These are phyloP conservation scores for Hypoxylon perforatum DNA, from an alignment of 495 filamentous ascomycete species.

Conservation along the genomic window DNA sequence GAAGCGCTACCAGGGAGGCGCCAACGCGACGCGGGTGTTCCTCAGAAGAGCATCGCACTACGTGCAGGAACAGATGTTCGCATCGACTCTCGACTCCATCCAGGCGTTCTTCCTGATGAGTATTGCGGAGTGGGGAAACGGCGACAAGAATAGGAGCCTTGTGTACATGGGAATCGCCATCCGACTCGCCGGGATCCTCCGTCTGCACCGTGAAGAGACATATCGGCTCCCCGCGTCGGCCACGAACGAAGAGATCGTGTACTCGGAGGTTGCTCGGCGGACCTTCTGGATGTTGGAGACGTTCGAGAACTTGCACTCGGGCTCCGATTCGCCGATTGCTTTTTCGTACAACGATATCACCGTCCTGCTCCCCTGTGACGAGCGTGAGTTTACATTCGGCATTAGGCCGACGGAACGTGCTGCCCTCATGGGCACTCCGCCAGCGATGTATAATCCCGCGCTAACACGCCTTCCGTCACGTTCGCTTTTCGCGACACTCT, in stretches of 20 bases:
- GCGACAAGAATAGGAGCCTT: conserved; percentile 31
- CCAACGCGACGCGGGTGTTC: conserved; percentile 30
- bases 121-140: conserved; percentile 39
- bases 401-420: conserved; percentile 24
- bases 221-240: conserved; percentile 12
- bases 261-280: conserved; percentile 21
- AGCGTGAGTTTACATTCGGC: conserved; percentile 38
- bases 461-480: conserved; percentile 23
- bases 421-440: conserved; percentile 24
- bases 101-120: conserved; percentile 40
- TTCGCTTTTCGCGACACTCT: conserved; percentile 36
- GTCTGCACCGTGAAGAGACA: conserved; percentile 40
- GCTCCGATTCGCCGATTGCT: conserved; percentile 17
- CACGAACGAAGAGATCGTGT: conserved; percentile 19
- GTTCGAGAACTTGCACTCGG: not conserved
- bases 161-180: conserved; percentile 43
- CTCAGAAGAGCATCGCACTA: conserved; percentile 22
- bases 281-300: conserved; percentile 27
- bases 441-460: conserved; percentile 25
- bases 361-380: conserved; percentile 24
- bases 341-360: conserved; percentile 34
- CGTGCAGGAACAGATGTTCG: conserved; percentile 34
- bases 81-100: conserved; percentile 24
- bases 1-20: conserved; percentile 22
- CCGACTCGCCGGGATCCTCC: conserved; percentile 37